phyloP scores from a whole-genome alignment of 129 eudicot genomes.

The Glebionis coronaria region DNA sequence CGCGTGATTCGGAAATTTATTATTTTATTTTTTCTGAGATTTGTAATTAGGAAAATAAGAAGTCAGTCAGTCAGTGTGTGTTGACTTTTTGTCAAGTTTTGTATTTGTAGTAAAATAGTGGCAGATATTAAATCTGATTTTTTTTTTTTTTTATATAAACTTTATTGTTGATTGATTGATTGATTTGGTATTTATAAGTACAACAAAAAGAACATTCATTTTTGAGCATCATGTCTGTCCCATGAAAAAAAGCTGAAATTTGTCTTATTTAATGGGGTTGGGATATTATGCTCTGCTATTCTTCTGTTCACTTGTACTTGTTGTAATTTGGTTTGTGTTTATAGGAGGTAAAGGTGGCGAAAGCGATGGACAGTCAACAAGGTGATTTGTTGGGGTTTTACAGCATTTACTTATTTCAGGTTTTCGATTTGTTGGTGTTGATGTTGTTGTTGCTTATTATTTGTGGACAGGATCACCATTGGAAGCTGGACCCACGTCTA shows the following conservation, averaged over 20 bases:
- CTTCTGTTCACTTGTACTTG: slow-evolving; percentile 32
- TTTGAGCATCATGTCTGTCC: slow-evolving; percentile 28
- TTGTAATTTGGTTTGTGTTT: slow-evolving; percentile 39
- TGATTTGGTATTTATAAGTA: slow-evolving; percentile 17
- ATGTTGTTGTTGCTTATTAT: slow-evolving; percentile 21
- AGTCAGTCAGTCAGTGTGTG: slow-evolving; percentile 17
- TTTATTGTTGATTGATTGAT: slow-evolving; percentile 19
- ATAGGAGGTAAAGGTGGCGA: slow-evolving; percentile 77
- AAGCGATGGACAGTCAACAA: slow-evolving; percentile 66
- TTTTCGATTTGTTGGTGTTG: slow-evolving; percentile 21
- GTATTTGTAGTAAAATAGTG: too few species aligned
- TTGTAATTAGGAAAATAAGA: slow-evolving; percentile 34
- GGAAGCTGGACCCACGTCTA: slow-evolving; percentile 79
- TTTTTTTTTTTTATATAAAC: too few species aligned
- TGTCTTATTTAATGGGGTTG: slow-evolving; percentile 44
- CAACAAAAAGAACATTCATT: slow-evolving; percentile 31
- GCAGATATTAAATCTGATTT: too few species aligned
- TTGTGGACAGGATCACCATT: slow-evolving; percentile 77
- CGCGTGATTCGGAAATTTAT: slow-evolving; percentile 41
- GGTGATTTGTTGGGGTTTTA: slow-evolving; percentile 45
- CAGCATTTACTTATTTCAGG: slow-evolving; percentile 29
- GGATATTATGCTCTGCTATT: slow-evolving; percentile 21
- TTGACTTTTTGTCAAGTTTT: too few species aligned
- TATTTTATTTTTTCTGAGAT: slow-evolving; percentile 27
- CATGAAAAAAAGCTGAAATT: slow-evolving; percentile 38